Evolutionary conservation across 345 rosid species (phyloP).

Genomic region (Bruguiera gymnorhiza): DNA sequence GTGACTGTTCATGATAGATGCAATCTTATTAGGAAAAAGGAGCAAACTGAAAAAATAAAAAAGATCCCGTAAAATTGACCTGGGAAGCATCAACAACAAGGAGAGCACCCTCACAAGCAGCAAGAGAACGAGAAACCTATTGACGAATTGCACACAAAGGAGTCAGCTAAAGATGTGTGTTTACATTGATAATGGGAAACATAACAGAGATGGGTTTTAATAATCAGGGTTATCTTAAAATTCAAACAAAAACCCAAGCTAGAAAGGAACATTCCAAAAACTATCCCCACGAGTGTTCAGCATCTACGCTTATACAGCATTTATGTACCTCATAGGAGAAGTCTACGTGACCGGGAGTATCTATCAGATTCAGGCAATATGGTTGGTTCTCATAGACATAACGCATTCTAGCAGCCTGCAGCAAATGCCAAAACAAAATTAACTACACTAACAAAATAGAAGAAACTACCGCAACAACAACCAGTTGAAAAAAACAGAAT

Average conservation of each 20-base stretch:
- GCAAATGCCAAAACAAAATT: constrained; percentile 6
- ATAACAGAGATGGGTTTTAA: too few relatives aligned
- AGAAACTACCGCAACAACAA: background rate
- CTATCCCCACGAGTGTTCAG: too few relatives aligned
- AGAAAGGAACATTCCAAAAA: too few relatives aligned
- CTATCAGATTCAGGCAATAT: constrained; percentile 85
- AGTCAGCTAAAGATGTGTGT: too few relatives aligned
- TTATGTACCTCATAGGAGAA: constrained; percentile 85
- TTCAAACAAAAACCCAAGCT: too few relatives aligned
- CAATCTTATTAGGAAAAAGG: background rate
- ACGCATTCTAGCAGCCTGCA: constrained; percentile 97
- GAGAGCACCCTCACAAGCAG: constrained; percentile 99
- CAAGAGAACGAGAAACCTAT: constrained; percentile 98
- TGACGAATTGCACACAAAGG: background rate
- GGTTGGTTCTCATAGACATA: constrained; percentile 56
- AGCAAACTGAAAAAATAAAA: background rate
- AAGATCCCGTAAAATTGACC: constrained; percentile 35
- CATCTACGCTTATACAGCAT: too few relatives aligned
- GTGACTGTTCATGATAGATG: background rate
- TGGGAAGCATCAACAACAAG: constrained; percentile 99
- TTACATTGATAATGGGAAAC: too few relatives aligned
- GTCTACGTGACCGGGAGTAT: constrained; percentile 98
- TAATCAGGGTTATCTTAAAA: too few relatives aligned
- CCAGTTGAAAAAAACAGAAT: background rate
- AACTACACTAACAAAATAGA: constrained; percentile 6